Base-by-base conservation (phyloP, 176 grass and related monocot species). In the Oryza meridionalis region DNA sequence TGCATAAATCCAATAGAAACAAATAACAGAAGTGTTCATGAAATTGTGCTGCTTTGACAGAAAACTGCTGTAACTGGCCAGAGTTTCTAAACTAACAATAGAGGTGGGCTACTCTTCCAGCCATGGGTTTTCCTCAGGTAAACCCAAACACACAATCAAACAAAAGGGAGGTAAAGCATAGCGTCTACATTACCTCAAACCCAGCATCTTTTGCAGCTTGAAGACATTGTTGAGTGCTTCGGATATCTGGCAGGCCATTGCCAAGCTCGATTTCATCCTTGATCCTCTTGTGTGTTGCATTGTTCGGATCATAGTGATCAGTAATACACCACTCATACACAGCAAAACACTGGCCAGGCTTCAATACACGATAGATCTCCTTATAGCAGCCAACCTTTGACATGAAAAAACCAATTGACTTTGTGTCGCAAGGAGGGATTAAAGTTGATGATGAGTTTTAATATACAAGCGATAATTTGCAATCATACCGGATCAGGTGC, bases 261-360 rank as follows among this genome's bases (percentile, higher is more conserved):
- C 96, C 96, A 12, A 98, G 91, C 82, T 98, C 96, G 73, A 98
- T 84, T 80, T 95, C 91, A 72, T 94, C 89, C 81, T 98, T 98
- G 6, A 88, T 94, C 84, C 77, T 95, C 79, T 94, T 88, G 35
- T 98, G 96, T 7, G 76, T 93, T 73, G 92, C 85, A 84, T 98
- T 98, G 40, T 76, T 87, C 7, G 91, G 70, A 80, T 98, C 89
- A 72, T 88, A 98, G 16, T 98, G 93, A 63, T 90, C 91, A 26
- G 96, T 98, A 71, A 98, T 85, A 87, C 96, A 98, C 91, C 96
- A 98, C 50, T 98, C 96, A 75, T 94, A 94, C 14, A 90, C 91
- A 17, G 96, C 96, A 88, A 95, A 98, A 86, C 85, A 95, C 55
- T 96, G 96, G 19, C 96, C 96, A 81, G 93, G 93, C 73, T 98